Evolutionary conservation across 2,329 filamentous ascomycete genomes (phyloP).

Genomic region (Sporothrix phasma): DNA sequence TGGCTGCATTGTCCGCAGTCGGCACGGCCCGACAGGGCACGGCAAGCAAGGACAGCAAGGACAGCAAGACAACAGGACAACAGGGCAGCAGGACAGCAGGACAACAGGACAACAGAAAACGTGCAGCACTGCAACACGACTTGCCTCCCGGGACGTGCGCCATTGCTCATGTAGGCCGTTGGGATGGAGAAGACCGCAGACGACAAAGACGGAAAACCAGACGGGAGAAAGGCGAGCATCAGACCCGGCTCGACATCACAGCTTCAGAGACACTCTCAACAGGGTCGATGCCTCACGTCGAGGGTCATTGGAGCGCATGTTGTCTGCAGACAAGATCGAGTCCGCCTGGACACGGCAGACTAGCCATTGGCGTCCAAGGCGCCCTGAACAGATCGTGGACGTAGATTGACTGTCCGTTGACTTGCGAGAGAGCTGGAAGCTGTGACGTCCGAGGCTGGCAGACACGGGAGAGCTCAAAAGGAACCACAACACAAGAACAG

Average conservation of each 20-base stretch:
- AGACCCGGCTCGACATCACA: not conserved
- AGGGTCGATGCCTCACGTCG: not conserved
- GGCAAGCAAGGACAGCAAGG: not conserved
- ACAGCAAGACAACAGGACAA: too few relatives aligned
- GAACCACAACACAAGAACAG: not conserved
- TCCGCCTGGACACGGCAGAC: too few relatives aligned
- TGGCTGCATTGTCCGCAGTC: not conserved
- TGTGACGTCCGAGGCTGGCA: not conserved
- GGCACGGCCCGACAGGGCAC: too few relatives aligned
- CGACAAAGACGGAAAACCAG: not conserved
- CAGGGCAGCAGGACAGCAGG: too few relatives aligned
- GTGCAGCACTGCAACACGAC: too few relatives aligned
- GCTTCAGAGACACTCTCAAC: not conserved
- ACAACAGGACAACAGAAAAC: too few relatives aligned
- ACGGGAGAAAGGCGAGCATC: not conserved
- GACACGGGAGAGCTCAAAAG: not conserved
- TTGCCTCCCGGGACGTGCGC: not conserved
- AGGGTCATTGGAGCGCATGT: not conserved
- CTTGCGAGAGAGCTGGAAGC: not conserved
- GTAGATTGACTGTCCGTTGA: not conserved
- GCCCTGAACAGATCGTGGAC: not conserved
- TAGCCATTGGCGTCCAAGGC: not conserved
- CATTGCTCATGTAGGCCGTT: not conserved
- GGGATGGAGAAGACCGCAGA: not conserved
- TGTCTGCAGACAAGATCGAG: not conserved